Evolutionary conservation across 495 filamentous ascomycete genomes (phyloP).

Genomic region (Penicillium tannophilum): DNA sequence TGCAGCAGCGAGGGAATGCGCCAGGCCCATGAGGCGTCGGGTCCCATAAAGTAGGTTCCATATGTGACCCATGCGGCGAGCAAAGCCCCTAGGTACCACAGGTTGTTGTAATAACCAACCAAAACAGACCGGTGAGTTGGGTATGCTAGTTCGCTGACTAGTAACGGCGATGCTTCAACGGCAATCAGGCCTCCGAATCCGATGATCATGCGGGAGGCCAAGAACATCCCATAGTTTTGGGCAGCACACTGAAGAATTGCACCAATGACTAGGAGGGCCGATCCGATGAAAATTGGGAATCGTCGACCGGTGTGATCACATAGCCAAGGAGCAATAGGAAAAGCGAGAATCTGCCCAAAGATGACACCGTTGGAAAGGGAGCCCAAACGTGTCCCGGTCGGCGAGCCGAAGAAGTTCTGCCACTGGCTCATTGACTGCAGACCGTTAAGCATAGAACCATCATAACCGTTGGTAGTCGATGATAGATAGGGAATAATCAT

Average conservation of each 20-base stretch:
- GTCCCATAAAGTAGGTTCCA: slow-evolving; percentile 15
- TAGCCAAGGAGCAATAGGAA: neutral
- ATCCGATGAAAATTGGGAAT: slow-evolving; percentile 24
- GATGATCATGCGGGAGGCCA: slow-evolving; percentile 28
- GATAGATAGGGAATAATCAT: slow-evolving; percentile 20
- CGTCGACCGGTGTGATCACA: slow-evolving; percentile 21
- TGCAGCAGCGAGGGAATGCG: slow-evolving; percentile 42
- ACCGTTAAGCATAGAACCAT: slow-evolving; percentile 36
- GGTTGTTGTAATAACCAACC: slow-evolving; percentile 20
- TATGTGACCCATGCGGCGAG: slow-evolving; percentile 24
- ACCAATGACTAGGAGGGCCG: slow-evolving; percentile 25
- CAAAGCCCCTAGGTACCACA: slow-evolving; percentile 23
- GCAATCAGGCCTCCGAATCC: slow-evolving; percentile 29
- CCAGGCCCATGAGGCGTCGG: slow-evolving; percentile 46
- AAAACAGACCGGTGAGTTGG: slow-evolving; percentile 30
- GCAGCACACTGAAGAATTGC: slow-evolving; percentile 11
- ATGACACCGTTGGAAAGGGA: neutral
- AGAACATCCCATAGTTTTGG: slow-evolving; percentile 28
- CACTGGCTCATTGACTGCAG: slow-evolving; percentile 29
- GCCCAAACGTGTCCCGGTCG: neutral
- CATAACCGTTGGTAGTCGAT: slow-evolving; percentile 25
- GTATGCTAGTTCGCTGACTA: slow-evolving; percentile 21
- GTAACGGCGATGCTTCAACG: slow-evolving; percentile 22
- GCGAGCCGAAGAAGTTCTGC: slow-evolving; percentile 19
- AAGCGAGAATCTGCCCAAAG: neutral